phyloP scores from a whole-genome alignment of 1,284 basidiomycete species.

The Ceratobasidium sp. region DNA sequence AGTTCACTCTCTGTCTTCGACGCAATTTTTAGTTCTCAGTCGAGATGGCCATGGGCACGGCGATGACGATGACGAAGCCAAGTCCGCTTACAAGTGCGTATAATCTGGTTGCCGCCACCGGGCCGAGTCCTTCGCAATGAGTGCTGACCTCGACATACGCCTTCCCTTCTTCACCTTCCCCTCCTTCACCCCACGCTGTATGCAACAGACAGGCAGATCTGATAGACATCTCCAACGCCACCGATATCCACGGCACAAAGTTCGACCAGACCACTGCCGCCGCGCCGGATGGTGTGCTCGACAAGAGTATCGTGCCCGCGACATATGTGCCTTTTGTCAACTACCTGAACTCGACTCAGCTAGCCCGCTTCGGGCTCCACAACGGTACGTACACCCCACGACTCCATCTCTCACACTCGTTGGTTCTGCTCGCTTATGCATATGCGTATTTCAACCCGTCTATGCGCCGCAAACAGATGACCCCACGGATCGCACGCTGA shows the following conservation, averaged over 20 bases:
- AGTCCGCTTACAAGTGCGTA: constrained; percentile 70
- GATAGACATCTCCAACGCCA: constrained; percentile 70
- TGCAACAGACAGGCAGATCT: constrained; percentile 66
- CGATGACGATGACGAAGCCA: constrained; percentile 63
- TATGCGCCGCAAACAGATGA: constrained; percentile 47
- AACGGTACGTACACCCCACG: constrained; percentile 57
- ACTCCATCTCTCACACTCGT: constrained; percentile 19
- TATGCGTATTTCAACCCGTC: constrained; percentile 24
- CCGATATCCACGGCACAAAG: constrained; percentile 71
- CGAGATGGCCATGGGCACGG: constrained; percentile 75
- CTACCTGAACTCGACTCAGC: constrained; percentile 65
- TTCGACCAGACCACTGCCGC: constrained; percentile 71
- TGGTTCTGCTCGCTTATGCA: constrained; percentile 22
- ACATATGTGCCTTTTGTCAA: constrained; percentile 70
- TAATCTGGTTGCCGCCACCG: not conserved
- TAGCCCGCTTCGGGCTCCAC: constrained; percentile 74
- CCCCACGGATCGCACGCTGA: constrained; percentile 66
- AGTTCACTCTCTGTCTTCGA: constrained; percentile 67
- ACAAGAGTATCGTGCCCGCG: constrained; percentile 66
- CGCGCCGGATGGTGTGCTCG: constrained; percentile 66
- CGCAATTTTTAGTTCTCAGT: constrained; percentile 70
- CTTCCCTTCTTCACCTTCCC: constrained; percentile 11
- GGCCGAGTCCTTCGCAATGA: not conserved
- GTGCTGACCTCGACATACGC: constrained; percentile 1
- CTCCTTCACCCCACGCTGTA: constrained; percentile 7